These are phyloP conservation scores for Oryza glaberrima DNA, from an alignment of 176 grass and related monocot species.

Conservation along the genomic window DNA sequence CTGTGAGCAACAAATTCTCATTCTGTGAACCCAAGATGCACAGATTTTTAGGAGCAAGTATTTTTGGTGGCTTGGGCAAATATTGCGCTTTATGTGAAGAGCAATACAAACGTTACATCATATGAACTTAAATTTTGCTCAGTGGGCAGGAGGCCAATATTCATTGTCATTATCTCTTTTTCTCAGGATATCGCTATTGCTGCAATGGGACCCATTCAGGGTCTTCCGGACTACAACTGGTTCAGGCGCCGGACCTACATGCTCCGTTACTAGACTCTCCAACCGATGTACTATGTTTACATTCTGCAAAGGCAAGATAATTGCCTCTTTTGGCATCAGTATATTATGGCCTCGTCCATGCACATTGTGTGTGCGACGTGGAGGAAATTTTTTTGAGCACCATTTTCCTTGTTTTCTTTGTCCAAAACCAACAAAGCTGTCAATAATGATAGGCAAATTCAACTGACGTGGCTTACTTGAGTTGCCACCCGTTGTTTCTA, in stretches of 20 bases:
- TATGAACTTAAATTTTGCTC: background rate
- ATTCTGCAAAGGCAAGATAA: conserved; percentile 50
- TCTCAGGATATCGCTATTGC: conserved; percentile 86
- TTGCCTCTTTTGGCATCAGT: conserved; percentile 44
- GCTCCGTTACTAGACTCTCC: conserved; percentile 80
- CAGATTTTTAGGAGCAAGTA: background rate
- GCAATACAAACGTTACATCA: background rate
- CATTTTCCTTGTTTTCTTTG: conserved; percentile 47
- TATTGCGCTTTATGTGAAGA: background rate
- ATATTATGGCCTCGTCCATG: conserved; percentile 49
- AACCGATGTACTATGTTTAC: conserved; percentile 53
- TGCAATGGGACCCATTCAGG: conserved; percentile 89
- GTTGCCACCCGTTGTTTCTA: conserved; percentile 39
- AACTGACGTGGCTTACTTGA: conserved; percentile 43
- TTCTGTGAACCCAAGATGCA: background rate
- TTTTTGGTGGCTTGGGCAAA: background rate
- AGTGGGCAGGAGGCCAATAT: background rate
- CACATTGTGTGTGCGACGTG: conserved; percentile 40
- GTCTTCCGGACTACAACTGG: conserved; percentile 98
- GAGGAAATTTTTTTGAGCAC: conserved; percentile 59
- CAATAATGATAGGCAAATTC: conserved; percentile 76
- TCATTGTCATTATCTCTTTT: background rate
- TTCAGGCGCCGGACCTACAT: conserved; percentile 97
- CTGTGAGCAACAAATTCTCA: background rate
- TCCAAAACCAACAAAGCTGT: conserved; percentile 49